A percentile compares a stretch with the other conserved stretches of the same genome.
Evolutionary conservation across 371 early-diverging fungal genomes (phyloP).

Genomic region (Rhizopus microsporus): DNA sequence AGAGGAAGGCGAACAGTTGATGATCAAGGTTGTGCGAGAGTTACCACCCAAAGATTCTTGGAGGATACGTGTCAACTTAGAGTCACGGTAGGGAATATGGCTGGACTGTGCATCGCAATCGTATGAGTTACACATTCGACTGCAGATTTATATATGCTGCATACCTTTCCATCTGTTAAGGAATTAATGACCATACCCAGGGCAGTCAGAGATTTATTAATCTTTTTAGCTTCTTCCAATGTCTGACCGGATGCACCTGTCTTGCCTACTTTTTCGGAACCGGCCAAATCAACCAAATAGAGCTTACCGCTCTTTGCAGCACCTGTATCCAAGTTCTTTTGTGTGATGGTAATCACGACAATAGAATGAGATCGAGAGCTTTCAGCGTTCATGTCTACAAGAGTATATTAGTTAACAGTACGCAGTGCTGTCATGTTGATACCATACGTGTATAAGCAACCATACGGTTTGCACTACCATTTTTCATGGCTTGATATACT

Average conservation of each 20-base stretch:
- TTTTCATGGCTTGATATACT: conserved; percentile 92
- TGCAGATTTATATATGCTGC: neutral
- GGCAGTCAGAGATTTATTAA: conserved; percentile 98
- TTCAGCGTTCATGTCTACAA: conserved; percentile 94
- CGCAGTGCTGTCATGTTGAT: neutral
- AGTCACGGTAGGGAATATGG: conserved; percentile 98
- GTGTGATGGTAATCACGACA: conserved; percentile 92
- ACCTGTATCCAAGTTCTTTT: conserved; percentile 91
- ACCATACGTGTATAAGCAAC: conserved; percentile 83
- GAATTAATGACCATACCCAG: conserved; percentile 85
- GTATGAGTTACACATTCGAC: neutral
- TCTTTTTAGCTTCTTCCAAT: conserved; percentile 99
- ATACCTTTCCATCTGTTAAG: conserved; percentile 91
- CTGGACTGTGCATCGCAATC: conserved; percentile 59
- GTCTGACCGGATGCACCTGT: conserved; percentile 99
- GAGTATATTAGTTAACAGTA: neutral
- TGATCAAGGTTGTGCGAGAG: conserved; percentile 95
- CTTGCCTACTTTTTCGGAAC: conserved; percentile 97
- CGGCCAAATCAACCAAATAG: conserved; percentile 98
- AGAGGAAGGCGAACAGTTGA: conserved; percentile 95
- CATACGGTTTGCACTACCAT: conserved; percentile 86
- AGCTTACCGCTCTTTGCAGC: conserved; percentile 89
- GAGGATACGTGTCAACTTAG: conserved; percentile 96
- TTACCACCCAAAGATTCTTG: conserved; percentile 99
- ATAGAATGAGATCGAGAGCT: conserved; percentile 97